Evolutionary conservation across 2,329 filamentous ascomycete species (phyloP), one percentile per base, ranked within the genome.

Genomic region (Alternaria tenuissima): DNA sequence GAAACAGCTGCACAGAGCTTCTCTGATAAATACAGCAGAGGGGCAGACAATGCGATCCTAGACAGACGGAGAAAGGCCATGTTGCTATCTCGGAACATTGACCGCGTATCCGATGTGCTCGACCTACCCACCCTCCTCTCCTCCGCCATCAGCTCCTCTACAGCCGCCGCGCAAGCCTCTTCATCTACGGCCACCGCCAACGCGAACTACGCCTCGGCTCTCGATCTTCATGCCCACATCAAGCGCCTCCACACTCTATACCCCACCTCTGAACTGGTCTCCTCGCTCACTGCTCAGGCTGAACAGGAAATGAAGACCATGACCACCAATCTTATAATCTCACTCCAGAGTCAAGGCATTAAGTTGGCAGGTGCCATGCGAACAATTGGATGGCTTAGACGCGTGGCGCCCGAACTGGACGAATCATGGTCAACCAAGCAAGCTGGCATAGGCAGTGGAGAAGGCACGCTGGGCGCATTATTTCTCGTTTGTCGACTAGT

Each of bases 151-250:
- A 86, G 86, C 7, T 81, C 82, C 5, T 83, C 80, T 0, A 84
- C 84, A 26, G 80, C 84, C n/a, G 80, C 80, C n/a, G 76, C 80
- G 4, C 83, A 88, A 4, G 77, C 77, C 14, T 47, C 65, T 2
- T 52, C 69, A 1, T 64, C 64, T 3, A 71, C 75, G 6, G 76
- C 71, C 4, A 59, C 74, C 3, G 76, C 81, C 7, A 86, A 83
- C 9, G 87, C 89, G 61, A 96, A 93, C 68, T 96, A 97, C 81
- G 90, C 93, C 2, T 92, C 93, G 0, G 94, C 94, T 0, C 84
- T 99, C 34, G 95, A 99, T 77, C 85, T 99, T 3, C 91, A 96
- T 74, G 90, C 92, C n/a, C 95, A 98, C 76, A 95, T 97, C 74
- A 92, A 92, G 68, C 88, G 95, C 7, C 84, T 99, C 6, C 89